phyloP scores from a whole-genome alignment of 179 eudicot genomes.

The Sideroxylon spinosum region DNA sequence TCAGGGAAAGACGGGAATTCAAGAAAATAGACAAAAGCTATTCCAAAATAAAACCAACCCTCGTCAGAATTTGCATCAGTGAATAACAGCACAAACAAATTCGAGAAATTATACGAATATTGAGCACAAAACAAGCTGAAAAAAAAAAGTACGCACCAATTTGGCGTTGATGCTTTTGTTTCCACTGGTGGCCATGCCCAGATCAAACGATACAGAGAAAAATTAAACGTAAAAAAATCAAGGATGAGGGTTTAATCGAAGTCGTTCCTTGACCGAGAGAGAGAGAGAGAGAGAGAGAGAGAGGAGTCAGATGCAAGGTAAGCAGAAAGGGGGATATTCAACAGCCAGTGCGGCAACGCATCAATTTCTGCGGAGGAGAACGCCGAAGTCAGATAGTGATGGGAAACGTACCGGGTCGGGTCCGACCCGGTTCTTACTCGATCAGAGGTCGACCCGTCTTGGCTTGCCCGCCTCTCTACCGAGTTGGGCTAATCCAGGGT shows the following conservation, averaged over 20 bases:
- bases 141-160: constrained; percentile 25
- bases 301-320: background rate
- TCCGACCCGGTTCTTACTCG: too few species aligned
- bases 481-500: too few species aligned
- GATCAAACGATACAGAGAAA: background rate
- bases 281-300: background rate
- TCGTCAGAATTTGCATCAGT: background rate
- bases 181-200: constrained; percentile 35
- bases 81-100: background rate
- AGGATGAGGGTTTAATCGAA: background rate
- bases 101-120: background rate
- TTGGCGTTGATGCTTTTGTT: constrained; percentile 49
- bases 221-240: background rate
- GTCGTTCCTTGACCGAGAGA: background rate
- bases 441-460: too few species aligned
- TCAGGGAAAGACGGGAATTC: background rate
- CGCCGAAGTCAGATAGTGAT: too few species aligned
- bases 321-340: background rate
- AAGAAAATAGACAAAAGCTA: background rate
- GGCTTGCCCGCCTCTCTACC: too few species aligned
- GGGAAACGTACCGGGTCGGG: too few species aligned
- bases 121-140: background rate
- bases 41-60: background rate
- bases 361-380: too few species aligned
- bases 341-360: too few species aligned